Base-by-base conservation (phyloP, 345 rosid genomes). In the Gossypium rotundifolium region DNA sequence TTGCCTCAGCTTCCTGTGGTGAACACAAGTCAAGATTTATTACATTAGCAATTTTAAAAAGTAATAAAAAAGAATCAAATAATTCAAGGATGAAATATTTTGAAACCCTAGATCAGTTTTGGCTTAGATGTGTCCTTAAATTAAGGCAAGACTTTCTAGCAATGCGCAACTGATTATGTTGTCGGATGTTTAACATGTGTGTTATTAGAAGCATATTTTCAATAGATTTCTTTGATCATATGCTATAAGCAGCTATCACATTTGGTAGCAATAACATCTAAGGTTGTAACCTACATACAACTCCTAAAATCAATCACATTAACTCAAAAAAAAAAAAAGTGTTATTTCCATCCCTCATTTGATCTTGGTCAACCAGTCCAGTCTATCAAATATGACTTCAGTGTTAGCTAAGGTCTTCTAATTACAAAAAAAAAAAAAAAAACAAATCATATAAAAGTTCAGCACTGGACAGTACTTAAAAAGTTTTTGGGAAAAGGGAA, bases 1-100 rank as follows among this genome's bases (percentile, higher is more conserved):
- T 92, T 71, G 97, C 98, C 84, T 88, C 97, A 71, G 95, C 95
- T 74, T 94, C 98, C 98, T 94, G 83, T 62, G 81, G 68, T 38
- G 33, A 45, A 59, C 38, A 25, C 44, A 71, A 54, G 54, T 65
- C 71, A 12, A 66, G 2, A 54, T 3, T 54, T 22, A 46, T 22
- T 45, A n/a, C 25, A 33, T 48, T 65, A 18, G 18, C 57, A n/a
- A 71, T 16, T 14, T 3, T 11, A 3, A 17, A 4, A 10, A 9
- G 40, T 17, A 52, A 16, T 2, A 51, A 13, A 22, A 22, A 11
- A 7, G 12, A 4, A 10, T 58, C 9, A 54, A 17, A 69, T 49
- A 11, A 44, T 69, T 22, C 22, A 22, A 23, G 13, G 2, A 45
- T 49, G 55, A 58, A 33, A 33, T 33, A 33, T 33, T 33, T 33